These are phyloP conservation scores for Malus orientalis DNA, from an alignment of 306 rosid species.

Conservation along the genomic window DNA sequence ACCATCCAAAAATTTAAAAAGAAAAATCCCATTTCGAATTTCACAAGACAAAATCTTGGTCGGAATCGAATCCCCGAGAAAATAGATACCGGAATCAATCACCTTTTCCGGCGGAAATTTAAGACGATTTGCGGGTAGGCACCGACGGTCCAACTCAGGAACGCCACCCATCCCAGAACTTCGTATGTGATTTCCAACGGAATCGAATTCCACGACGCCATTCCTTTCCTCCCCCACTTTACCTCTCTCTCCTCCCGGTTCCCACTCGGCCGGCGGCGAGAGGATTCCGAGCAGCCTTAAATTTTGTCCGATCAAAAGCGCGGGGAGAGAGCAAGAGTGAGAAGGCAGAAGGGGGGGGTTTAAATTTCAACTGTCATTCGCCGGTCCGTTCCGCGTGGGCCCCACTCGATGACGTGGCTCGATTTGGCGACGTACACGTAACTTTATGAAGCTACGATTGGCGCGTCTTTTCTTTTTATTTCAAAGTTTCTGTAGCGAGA, in stretches of 20 bases:
- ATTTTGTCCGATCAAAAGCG: background rate
- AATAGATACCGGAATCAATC: background rate
- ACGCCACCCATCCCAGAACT: slow-evolving; percentile 71
- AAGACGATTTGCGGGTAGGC: slow-evolving; percentile 73
- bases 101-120: slow-evolving; percentile 73
- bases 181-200: slow-evolving; percentile 49
- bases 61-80: background rate
- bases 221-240: slow-evolving; percentile 8
- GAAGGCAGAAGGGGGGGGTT: background rate
- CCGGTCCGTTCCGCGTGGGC: background rate
- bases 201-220: slow-evolving; percentile 72
- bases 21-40: background rate
- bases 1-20: background rate
- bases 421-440: background rate
- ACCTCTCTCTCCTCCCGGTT: background rate
- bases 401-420: background rate
- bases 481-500: background rate
- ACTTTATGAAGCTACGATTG: background rate
- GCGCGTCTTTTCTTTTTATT: background rate
- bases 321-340: background rate
- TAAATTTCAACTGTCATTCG: background rate
- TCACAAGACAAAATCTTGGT: background rate
- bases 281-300: background rate
- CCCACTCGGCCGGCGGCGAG: background rate
- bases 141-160: slow-evolving; percentile 56